Base-by-base conservation (phyloP, 306 rosid species). In the Rubus parviflorus region DNA sequence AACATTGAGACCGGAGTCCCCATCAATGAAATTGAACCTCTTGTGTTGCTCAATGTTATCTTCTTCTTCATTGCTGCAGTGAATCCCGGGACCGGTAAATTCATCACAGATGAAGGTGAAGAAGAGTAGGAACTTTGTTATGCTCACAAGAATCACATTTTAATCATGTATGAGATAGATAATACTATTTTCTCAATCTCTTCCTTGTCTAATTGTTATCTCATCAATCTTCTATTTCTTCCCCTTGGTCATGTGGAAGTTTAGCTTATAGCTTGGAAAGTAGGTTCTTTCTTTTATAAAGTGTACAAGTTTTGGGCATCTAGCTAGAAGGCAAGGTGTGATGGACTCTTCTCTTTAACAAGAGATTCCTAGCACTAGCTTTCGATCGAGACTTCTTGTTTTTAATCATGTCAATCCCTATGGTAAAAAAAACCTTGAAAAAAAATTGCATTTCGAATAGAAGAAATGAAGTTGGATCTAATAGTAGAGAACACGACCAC, bases 1-100 rank as follows among this genome's bases (percentile, higher is more conserved):
- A 95, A 95, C 94, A 87, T 95, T 11, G 99, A 95, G 85, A 95
- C 99, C 0, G 99, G 99, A 43, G 91, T 95, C 35, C 99, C 99
- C 22, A 86, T 95, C 20, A 95, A 81, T 73, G 99, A 95, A 71
- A 90, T 95, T 6, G 98, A 96, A 74, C 98, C 98, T 0, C 88
- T 96, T 16, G 97, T 91, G 70, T 81, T 96, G 85, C 89, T 96
- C 79, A 92, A 89, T 25, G 97, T 96, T 22, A 37, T 83, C 58
- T 96, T 96, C 97, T 95, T 95, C 90, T 95, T 95, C 88, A 0
- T 95, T 65, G 99, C 99, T 38, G 99, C 99, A 15, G 60, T 95
- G 91, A 95, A 95, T 79, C 99, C 99, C 43, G 99, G 99, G 30
- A 92, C 90, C 48, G 99, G 99, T 23, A 86, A 87, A 85, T 95